phyloP scores from a whole-genome alignment of 495 filamentous ascomycete genomes.

The Friedmanniomyces simplex region DNA sequence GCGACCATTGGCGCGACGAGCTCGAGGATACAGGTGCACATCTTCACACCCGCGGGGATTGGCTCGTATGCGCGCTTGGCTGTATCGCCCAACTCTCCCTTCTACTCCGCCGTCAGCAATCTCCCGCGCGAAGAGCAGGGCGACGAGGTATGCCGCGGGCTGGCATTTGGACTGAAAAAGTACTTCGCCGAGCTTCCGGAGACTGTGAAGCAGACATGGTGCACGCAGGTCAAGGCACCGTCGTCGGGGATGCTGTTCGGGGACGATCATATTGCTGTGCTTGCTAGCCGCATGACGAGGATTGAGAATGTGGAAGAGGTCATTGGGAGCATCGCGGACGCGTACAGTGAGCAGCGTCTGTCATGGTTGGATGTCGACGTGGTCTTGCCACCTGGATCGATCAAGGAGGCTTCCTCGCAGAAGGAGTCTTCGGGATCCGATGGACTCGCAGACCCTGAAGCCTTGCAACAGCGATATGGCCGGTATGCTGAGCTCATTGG shows the following conservation, averaged over 20 bases:
- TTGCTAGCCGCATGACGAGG: conserved; percentile 71
- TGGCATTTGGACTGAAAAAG: conserved; percentile 84
- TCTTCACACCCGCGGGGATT: conserved; percentile 80
- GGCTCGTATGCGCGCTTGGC: conserved; percentile 81
- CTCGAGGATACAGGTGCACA: conserved; percentile 84
- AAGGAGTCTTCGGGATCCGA: conserved; percentile 28
- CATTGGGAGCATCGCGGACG: conserved; percentile 56
- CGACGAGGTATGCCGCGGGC: conserved; percentile 75
- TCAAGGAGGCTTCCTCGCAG: conserved; percentile 44
- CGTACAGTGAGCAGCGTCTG: conserved; percentile 65
- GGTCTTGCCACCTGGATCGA: conserved; percentile 65
- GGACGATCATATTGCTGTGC: conserved; percentile 83
- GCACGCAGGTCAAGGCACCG: conserved; percentile 37
- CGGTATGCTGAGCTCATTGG: conserved; percentile 61
- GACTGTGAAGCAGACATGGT: conserved; percentile 51
- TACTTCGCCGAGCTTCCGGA: conserved; percentile 85
- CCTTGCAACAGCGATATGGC: conserved; percentile 60
- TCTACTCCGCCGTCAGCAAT: conserved; percentile 82
- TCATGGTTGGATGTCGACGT: conserved; percentile 84
- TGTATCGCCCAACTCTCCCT: conserved; percentile 85
- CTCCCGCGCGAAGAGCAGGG: conserved; percentile 91
- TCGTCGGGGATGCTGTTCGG: conserved; percentile 63
- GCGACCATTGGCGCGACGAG: conserved; percentile 75
- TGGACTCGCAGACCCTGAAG: conserved; percentile 43
- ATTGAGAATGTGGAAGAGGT: conserved; percentile 65